Percentiles rank a stretch among this genome's conserved stretches.
Evolutionary conservation across 306 rosid genomes (phyloP).

Genomic region (Lagenaria siceraria): DNA sequence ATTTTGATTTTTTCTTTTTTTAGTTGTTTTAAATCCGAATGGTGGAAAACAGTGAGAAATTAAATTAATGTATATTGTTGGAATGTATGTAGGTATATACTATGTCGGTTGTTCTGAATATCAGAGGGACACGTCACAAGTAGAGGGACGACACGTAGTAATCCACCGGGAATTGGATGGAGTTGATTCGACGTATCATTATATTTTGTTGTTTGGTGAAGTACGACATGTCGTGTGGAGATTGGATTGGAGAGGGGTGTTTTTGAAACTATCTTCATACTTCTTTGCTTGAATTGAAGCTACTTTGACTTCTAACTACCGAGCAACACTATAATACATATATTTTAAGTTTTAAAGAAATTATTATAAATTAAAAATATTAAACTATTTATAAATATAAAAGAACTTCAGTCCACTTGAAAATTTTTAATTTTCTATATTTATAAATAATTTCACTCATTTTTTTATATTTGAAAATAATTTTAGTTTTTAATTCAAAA

Average conservation of each 20-base stretch:
- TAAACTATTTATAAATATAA: no score
- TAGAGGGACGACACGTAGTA: not conserved
- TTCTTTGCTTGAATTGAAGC: not conserved
- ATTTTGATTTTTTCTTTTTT: not conserved
- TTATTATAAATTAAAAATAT: no score
- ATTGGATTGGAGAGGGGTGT: not conserved
- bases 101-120: not conserved
- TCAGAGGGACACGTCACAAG: not conserved
- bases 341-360: no score
- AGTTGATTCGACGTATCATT: not conserved
- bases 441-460: no score
- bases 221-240: not conserved
- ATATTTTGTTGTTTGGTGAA: not conserved
- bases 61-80: not conserved
- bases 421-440: no score
- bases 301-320: not conserved
- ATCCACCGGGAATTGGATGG: not conserved
- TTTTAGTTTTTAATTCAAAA: no score
- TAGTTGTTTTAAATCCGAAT: not conserved
- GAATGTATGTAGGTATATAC: not conserved
- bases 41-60: not conserved
- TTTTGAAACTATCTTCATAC: not conserved
- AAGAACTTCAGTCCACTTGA: no score
- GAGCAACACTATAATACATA: no score
- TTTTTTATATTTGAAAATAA: no score